These are phyloP conservation scores for Scheffersomyces quercinus DNA, from an alignment of 1,139 yeast species.

Conservation along the genomic window DNA sequence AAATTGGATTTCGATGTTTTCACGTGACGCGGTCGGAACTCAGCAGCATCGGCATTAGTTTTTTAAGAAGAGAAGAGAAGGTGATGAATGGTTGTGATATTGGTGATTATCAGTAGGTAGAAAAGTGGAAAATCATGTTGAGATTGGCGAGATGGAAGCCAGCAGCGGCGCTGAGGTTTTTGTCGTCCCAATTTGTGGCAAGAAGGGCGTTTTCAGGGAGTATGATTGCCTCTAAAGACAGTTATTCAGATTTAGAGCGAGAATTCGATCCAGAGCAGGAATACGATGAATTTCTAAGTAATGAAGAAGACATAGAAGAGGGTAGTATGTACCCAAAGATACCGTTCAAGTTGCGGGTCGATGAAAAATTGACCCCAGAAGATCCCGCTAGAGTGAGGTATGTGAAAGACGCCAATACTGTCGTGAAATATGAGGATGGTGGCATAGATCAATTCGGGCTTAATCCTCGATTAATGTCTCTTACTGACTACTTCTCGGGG, in stretches of 20 bases:
- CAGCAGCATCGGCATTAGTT: no score
- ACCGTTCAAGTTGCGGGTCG: not conserved
- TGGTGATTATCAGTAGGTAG: no score
- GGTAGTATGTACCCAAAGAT: not conserved
- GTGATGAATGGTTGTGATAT: no score
- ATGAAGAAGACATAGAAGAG: not conserved
- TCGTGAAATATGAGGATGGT: conserved; percentile 17
- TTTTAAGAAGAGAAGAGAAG: no score
- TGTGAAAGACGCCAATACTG: not conserved
- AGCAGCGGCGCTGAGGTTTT: no score
- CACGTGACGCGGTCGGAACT: not conserved
- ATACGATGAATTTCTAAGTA: not conserved
- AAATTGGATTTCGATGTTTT: not conserved
- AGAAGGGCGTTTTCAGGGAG: no score
- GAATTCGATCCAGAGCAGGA: no score
- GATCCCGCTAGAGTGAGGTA: not conserved
- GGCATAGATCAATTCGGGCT: conserved; percentile 25
- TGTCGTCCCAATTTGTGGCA: no score
- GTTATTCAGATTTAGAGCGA: no score
- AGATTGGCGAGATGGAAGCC: no score
- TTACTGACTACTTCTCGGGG: conserved; percentile 45
- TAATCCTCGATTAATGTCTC: conserved; percentile 21
- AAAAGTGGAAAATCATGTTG: no score
- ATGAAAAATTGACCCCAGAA: not conserved
- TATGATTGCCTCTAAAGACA: no score